Percentiles rank a stretch among this genome's conserved stretches.
Conservation (phyloP, 176 grass and related monocot species). For the Puya raimondii region DNA sequence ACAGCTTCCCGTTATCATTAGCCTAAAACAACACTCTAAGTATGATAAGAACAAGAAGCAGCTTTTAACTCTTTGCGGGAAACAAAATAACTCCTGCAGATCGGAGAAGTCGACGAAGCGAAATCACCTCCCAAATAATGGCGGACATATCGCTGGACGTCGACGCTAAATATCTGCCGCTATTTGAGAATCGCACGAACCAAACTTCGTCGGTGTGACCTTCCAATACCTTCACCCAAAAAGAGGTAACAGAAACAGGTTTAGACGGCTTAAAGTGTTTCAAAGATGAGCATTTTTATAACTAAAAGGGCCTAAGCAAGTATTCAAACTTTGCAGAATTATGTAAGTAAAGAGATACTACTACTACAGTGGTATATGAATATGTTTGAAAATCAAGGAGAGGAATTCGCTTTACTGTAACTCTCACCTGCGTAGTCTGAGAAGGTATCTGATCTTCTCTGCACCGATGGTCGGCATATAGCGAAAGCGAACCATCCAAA, state of each 20-base stretch:
- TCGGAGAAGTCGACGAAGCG: not conserved
- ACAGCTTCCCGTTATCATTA: conserved; percentile 50
- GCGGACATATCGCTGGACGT: conserved; percentile 72
- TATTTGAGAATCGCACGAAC: conserved; percentile 90
- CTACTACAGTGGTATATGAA: not conserved
- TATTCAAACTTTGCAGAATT: too few relatives aligned
- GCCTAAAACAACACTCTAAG: conserved; percentile 37
- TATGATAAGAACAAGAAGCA: too few relatives aligned
- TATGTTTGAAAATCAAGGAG: not conserved
- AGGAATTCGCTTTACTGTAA: conserved; percentile 7
- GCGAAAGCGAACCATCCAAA: conserved; percentile 50
- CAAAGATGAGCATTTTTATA: too few relatives aligned
- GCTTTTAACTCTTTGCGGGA: not conserved
- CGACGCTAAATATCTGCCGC: conserved; percentile 78
- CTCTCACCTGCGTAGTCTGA: conserved; percentile 50
- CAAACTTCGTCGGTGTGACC: conserved; percentile 80
- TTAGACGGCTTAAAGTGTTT: too few relatives aligned
- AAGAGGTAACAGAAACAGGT: too few relatives aligned
- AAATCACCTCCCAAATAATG: conserved; percentile 93
- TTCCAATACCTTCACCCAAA: conserved; percentile 57
- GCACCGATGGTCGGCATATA: conserved; percentile 75
- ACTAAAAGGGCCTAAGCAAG: too few relatives aligned
- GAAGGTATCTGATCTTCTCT: conserved; percentile 80
- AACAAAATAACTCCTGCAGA: not conserved
- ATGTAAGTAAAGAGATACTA: not conserved